These are phyloP conservation scores for Hymenoscyphus infarciens DNA, from an alignment of 2,329 filamentous ascomycete genomes.

Conservation along the genomic window DNA sequence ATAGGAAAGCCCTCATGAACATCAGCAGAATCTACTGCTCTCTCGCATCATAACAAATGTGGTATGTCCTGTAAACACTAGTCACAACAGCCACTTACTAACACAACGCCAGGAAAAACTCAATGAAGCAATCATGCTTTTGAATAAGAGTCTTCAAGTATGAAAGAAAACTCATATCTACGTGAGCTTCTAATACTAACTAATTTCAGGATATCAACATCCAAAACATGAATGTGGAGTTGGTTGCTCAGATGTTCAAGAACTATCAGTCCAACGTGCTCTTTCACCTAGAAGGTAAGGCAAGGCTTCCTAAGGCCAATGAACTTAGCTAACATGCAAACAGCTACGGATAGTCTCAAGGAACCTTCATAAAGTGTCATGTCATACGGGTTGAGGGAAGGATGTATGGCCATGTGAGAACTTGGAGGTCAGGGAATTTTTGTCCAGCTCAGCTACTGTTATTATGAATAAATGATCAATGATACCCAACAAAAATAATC, in stretches of 20 bases:
- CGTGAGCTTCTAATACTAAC: not conserved
- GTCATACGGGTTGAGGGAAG: not conserved
- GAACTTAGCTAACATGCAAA: constrained; percentile 20
- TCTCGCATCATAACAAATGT: constrained; percentile 97
- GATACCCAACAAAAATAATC: constrained; percentile 8
- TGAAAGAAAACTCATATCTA: constrained; percentile 9
- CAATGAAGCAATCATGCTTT: constrained; percentile 85
- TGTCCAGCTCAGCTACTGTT: not conserved
- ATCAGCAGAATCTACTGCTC: constrained; percentile 90
- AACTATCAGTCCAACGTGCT: constrained; percentile 98
- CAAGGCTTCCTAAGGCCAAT: not conserved
- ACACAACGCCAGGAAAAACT: constrained; percentile 75
- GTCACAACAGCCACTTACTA: not conserved
- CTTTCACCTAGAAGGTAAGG: constrained; percentile 91
- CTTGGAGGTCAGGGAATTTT: not conserved
- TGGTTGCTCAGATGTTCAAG: constrained; percentile 99
- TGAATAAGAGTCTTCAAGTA: constrained; percentile 91
- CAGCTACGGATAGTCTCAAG: constrained; percentile 80
- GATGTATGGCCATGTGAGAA: not conserved
- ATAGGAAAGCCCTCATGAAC: constrained; percentile 92
- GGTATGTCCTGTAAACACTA: constrained; percentile 52
- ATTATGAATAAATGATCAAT: constrained; percentile 15
- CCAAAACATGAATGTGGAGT: constrained; percentile 97
- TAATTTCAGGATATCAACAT: constrained; percentile 82
- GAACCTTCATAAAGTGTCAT: constrained; percentile 58